These are phyloP conservation scores for Thalassiosira pacifica DNA, from an alignment of 352 stramenopile genomes.

Conservation along the genomic window DNA sequence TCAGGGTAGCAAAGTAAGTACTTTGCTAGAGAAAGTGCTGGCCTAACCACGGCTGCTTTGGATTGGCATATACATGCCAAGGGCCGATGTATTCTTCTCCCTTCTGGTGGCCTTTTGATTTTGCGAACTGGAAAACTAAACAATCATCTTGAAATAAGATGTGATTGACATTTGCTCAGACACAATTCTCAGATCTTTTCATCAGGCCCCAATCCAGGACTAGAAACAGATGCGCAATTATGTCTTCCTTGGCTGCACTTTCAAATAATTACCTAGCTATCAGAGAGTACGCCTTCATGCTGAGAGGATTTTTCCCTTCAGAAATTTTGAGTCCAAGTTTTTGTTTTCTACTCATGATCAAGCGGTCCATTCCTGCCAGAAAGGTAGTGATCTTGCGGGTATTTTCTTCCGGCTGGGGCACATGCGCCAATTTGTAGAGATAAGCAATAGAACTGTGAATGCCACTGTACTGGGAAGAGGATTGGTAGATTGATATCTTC, in stretches of 20 bases:
- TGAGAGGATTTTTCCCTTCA: conserved; percentile 13
- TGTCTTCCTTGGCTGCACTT: conserved; percentile 13
- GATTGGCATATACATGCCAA: conserved; percentile 67
- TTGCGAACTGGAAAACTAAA: conserved; percentile 24
- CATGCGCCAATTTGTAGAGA: conserved; percentile 19
- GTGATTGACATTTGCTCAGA: conserved; percentile 28
- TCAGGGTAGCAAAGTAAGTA: conserved; percentile 54
- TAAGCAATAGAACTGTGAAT: conserved; percentile 27
- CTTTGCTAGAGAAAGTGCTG: conserved; percentile 47
- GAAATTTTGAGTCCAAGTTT: conserved; percentile 29
- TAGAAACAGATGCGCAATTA: conserved; percentile 38
- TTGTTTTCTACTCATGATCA: not conserved
- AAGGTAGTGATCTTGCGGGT: not conserved
- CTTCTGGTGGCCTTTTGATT: not conserved
- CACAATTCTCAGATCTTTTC: conserved; percentile 30
- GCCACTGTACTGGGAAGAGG: not conserved
- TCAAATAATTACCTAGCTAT: conserved; percentile 21
- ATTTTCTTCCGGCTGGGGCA: conserved; percentile 7
- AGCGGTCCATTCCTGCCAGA: conserved; percentile 16
- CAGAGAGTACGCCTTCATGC: conserved; percentile 8
- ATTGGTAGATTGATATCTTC: conserved; percentile 1
- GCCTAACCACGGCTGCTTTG: conserved; percentile 48
- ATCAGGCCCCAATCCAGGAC: conserved; percentile 33
- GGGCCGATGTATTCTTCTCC: not conserved
- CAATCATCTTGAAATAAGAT: conserved; percentile 17